Percentiles rank a stretch among this genome's conserved stretches.
These are phyloP conservation scores for Ogataea methylovora DNA, from an alignment of 805 yeast genomes.

Conservation along the genomic window DNA sequence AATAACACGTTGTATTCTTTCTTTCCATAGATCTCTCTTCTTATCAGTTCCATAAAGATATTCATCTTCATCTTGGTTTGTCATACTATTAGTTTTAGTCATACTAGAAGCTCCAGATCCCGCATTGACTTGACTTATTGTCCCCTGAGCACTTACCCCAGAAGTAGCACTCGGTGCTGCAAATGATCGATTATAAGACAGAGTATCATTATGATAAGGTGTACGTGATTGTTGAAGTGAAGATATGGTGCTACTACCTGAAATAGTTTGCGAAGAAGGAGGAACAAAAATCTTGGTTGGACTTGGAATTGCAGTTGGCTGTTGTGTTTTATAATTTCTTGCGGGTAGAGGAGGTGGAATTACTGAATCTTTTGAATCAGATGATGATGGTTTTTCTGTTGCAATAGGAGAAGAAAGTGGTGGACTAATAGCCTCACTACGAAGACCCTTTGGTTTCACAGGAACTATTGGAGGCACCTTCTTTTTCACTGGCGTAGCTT, in stretches of 20 bases:
- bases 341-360: background rate
- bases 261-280: background rate
- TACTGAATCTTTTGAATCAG: background rate
- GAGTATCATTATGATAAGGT: too few species aligned
- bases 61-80: background rate
- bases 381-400: background rate
- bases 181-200: too few species aligned
- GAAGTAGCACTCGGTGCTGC: conserved; percentile 1
- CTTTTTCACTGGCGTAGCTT: conserved; percentile 2
- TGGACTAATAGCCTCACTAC: conserved; percentile 21
- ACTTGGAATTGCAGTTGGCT: too few species aligned
- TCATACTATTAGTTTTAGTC: background rate
- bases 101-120: too few species aligned
- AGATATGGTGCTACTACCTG: background rate
- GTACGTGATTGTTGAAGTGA: background rate
- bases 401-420: conserved; percentile 10
- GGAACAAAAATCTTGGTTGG: background rate
- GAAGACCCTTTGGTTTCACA: conserved; percentile 35
- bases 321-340: background rate
- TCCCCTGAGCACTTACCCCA: conserved; percentile 3
- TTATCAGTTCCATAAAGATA: conserved; percentile 31
- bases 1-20: conserved; percentile 37
- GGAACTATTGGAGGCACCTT: conserved; percentile 36
- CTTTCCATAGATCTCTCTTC: conserved; percentile 49
- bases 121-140: too few species aligned